phyloP scores from a whole-genome alignment of 495 filamentous ascomycete species.

The Cercophora scortea region DNA sequence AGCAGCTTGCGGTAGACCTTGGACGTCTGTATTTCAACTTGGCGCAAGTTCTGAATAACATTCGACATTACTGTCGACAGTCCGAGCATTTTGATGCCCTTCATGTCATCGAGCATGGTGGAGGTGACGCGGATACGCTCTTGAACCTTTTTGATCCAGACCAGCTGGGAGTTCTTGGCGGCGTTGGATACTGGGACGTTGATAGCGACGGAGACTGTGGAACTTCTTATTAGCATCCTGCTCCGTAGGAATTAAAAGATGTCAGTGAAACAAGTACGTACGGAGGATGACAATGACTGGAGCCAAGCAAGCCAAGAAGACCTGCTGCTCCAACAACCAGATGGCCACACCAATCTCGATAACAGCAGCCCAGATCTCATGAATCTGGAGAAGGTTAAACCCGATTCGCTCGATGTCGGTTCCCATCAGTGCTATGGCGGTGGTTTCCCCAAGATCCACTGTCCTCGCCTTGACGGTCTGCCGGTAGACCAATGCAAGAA shows the following conservation, averaged over 20 bases:
- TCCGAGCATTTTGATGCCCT: conserved; percentile 37
- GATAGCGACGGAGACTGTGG: too few species aligned
- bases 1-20: conserved; percentile 43
- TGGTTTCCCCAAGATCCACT: conserved; percentile 37
- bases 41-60: conserved; percentile 38
- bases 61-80: conserved; percentile 14
- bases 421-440: conserved; percentile 53
- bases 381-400: conserved; percentile 1
- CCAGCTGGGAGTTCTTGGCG: too few species aligned
- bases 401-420: conserved; percentile 22
- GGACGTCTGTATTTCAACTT: conserved; percentile 48
- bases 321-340: conserved; percentile 44
- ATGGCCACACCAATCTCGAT: conserved; percentile 45
- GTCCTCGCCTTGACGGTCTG: conserved; percentile 26
- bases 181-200: conserved; percentile 18
- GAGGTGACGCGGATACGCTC: conserved; percentile 24
- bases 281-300: conserved; percentile 38
- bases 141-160: conserved; percentile 32
- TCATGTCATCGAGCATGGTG: conserved; percentile 32
- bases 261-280: not conserved
- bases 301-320: conserved; percentile 47
- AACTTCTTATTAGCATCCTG: too few species aligned
- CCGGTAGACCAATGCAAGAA: conserved; percentile 48
- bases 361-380: conserved; percentile 35
- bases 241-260: too few species aligned